Percentiles rank a stretch among this genome's conserved stretches.
Evolutionary conservation across 2,329 filamentous ascomycete species (phyloP).

Genomic region (Xylaria sp.): DNA sequence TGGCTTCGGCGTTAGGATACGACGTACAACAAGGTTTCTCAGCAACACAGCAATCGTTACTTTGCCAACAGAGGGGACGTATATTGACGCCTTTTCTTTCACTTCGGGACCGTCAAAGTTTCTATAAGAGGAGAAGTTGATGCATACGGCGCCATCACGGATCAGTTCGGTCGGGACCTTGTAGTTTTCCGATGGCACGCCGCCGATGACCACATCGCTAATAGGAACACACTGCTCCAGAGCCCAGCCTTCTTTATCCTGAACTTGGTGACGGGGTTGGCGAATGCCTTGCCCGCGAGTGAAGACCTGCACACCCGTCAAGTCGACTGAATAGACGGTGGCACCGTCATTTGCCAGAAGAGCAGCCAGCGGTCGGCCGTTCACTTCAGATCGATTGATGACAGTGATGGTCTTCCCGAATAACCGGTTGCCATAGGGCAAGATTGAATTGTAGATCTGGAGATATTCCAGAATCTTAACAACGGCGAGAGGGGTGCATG

Average conservation of each 20-base stretch:
- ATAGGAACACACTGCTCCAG: constrained; percentile 84
- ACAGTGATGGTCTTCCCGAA: constrained; percentile 96
- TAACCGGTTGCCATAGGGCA: constrained; percentile 91
- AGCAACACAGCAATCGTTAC: constrained; percentile 94
- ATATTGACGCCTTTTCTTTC: constrained; percentile 96
- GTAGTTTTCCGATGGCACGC: constrained; percentile 87
- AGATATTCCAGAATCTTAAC: constrained; percentile 98
- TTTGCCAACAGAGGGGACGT: constrained; percentile 96
- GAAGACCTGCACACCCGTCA: constrained; percentile 92
- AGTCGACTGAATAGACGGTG: constrained; percentile 92
- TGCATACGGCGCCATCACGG: constrained; percentile 93
- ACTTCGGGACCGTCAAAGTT: constrained; percentile 88
- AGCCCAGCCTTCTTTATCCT: constrained; percentile 82
- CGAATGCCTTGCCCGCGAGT: constrained; percentile 88
- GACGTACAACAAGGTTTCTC: constrained; percentile 84
- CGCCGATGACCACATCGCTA: constrained; percentile 94
- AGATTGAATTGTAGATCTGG: constrained; percentile 94
- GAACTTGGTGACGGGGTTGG: constrained; percentile 85
- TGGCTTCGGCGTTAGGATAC: background rate
- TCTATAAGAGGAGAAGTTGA: constrained; percentile 96
- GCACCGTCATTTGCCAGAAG: constrained; percentile 96
- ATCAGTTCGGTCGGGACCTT: constrained; percentile 88
- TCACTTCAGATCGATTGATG: constrained; percentile 95
- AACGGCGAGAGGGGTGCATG: constrained; percentile 93
- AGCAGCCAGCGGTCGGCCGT: constrained; percentile 90